phyloP scores from a whole-genome alignment of 2,329 filamentous ascomycete genomes.

The Stachybotrys elegans region DNA sequence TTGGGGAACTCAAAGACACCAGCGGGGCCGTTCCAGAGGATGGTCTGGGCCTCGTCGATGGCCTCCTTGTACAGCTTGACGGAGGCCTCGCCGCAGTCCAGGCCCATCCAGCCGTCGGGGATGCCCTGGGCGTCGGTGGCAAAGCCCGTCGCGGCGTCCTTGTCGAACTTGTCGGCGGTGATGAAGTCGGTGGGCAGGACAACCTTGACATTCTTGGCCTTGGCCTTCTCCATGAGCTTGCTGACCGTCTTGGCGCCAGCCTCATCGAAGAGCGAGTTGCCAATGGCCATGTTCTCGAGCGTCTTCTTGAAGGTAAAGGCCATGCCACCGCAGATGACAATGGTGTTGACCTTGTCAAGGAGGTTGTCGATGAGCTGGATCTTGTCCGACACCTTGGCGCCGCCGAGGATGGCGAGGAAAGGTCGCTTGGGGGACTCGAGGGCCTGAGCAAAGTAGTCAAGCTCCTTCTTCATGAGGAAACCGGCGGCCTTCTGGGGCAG shows the following conservation, averaged over 20 bases:
- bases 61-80: constrained; percentile 83
- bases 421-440: constrained; percentile 89
- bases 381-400: constrained; percentile 98
- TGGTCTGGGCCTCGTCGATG: constrained; percentile 86
- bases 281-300: constrained; percentile 84
- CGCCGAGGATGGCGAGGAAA: constrained; percentile 97
- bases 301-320: constrained; percentile 99
- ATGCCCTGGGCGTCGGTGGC: constrained; percentile 87
- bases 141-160: constrained; percentile 73
- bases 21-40: constrained; percentile 97
- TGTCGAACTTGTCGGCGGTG: constrained; percentile 90
- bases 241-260: constrained; percentile 87
- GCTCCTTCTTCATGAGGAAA: constrained; percentile 99
- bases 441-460: constrained; percentile 98
- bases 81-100: constrained; percentile 89
- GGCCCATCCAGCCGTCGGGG: constrained; percentile 95
- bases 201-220: constrained; percentile 92
- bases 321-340: constrained; percentile 97
- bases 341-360: constrained; percentile 93
- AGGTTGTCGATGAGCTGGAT: constrained; percentile 99
- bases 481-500: constrained; percentile 95
- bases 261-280: constrained; percentile 89
- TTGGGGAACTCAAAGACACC: constrained; percentile 97
- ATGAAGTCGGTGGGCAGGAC: constrained; percentile 93
- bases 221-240: constrained; percentile 87